phyloP scores from a whole-genome alignment of 345 rosid genomes.

The Gossypium stocksii region DNA sequence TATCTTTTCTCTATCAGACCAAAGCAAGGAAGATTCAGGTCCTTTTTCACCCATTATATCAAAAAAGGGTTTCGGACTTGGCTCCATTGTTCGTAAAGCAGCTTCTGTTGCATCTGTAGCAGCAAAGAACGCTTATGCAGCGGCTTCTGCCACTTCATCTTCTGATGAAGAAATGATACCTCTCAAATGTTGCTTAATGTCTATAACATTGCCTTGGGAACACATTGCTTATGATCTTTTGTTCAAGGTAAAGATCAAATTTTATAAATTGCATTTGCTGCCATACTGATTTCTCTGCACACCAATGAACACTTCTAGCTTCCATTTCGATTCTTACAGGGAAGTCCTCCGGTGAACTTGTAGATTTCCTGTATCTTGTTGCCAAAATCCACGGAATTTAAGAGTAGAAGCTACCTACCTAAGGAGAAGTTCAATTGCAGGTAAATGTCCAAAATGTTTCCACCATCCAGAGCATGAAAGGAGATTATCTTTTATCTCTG shows the following conservation, averaged over 20 bases:
- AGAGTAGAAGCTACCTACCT: background rate
- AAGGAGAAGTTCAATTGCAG: background rate
- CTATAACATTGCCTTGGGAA: slow-evolving; percentile 95
- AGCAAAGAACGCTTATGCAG: slow-evolving; percentile 95
- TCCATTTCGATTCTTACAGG: slow-evolving; percentile 28
- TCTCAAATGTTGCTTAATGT: slow-evolving; percentile 93
- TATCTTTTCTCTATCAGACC: slow-evolving; percentile 54
- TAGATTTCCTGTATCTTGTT: slow-evolving; percentile 14
- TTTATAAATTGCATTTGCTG: background rate
- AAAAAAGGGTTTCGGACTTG: slow-evolving; percentile 73
- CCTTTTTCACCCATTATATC: slow-evolving; percentile 78
- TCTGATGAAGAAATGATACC: slow-evolving; percentile 86
- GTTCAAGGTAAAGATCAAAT: slow-evolving; percentile 59
- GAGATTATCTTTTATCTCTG: background rate
- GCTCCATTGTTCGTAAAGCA: slow-evolving; percentile 82
- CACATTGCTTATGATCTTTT: slow-evolving; percentile 87
- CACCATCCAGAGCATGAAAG: background rate
- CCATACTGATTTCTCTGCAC: background rate
- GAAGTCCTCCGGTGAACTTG: slow-evolving; percentile 65
- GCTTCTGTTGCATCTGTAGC: slow-evolving; percentile 92
- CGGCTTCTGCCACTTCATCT: slow-evolving; percentile 55
- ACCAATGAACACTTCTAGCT: slow-evolving; percentile 1
- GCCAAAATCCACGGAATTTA: background rate
- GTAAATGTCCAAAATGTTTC: background rate
- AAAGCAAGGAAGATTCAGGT: slow-evolving; percentile 78